Evolutionary conservation across 2,329 filamentous ascomycete genomes (phyloP), one percentile per base, ranked within the genome.

Genomic region (Sclerotinia glacialis): DNA sequence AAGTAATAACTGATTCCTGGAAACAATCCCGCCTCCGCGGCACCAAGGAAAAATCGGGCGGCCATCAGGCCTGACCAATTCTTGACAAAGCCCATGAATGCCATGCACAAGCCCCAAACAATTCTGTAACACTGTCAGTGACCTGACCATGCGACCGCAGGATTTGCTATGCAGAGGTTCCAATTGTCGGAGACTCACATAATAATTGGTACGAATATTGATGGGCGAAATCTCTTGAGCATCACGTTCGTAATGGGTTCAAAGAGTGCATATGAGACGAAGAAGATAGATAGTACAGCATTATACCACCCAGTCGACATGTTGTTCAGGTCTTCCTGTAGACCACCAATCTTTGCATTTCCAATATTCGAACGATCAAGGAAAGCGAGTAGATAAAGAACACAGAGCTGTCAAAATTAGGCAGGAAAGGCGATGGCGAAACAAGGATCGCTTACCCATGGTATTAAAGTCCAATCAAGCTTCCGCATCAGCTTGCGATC

Each of bases 301-400:
- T 93, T 93, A 79, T 93, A 96, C 74, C 90, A 81, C 7, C 81
- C 78, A 2, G 83, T 82, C 0, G 82, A 83, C 81, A 94, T 85
- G 42, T 83, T 71, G 8, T 73, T 64, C 21, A 95, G 79, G 67
- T 90, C 86, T 14, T 37, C 78, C 52, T 74, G 93, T 31, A 92
- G 72, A 1, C 83, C 82, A 31, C 83, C 84, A 67, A 88, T 84
- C 70, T 86, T 87, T 47, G 86, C 92, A 78, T 83, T 95, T 54
- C 91, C 91, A 67, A 95, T 93, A 73, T 95, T 94, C 34, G 91
- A 93, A 18, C 89, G 83, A 74, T 89, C 87, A 53, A 93, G 82
- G 76, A 92, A 93, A 68, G 88, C 89, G 63, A 92, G 82, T 1
- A 93, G 82, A 73, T 93, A 93, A 44, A 93, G 82, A 58, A 92